A percentile compares a stretch with the other conserved stretches of the same genome.
phyloP scores from a whole-genome alignment of 768 basidiomycete genomes.

The Gloeostereum incarnatum region DNA sequence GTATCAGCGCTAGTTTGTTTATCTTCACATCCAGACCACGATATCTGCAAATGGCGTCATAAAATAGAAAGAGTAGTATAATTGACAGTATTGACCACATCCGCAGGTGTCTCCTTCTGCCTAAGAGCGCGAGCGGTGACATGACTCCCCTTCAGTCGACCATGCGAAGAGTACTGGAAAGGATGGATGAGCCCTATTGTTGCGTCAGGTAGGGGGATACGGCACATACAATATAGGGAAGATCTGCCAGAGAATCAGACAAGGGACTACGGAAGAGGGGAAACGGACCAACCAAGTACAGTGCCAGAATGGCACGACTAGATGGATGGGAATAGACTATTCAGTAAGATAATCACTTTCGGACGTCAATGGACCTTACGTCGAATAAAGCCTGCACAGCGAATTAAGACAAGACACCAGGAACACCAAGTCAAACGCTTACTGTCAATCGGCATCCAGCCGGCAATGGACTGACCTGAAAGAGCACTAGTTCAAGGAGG shows the following conservation, averaged over 20 bases:
- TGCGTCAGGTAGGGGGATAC: background rate
- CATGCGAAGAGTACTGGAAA: conserved; percentile 49
- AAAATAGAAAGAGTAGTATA: background rate
- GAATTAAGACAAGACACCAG: background rate
- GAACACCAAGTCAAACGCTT: conserved; percentile 9
- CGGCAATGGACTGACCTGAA: conserved; percentile 34
- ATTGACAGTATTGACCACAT: conserved; percentile 38
- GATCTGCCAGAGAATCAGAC: conserved; percentile 19
- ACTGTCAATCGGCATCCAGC: conserved; percentile 44
- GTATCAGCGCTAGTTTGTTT: conserved; percentile 69
- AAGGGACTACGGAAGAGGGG: background rate
- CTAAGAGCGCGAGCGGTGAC: conserved; percentile 20
- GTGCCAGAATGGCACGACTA: conserved; percentile 50
- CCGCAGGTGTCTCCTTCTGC: conserved; percentile 55
- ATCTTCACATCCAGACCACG: conserved; percentile 66
- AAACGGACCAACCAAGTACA: conserved; percentile 31
- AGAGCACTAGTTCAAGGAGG: background rate
- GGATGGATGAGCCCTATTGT: background rate
- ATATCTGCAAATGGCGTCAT: conserved; percentile 33
- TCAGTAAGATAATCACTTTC: background rate
- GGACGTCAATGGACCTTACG: conserved; percentile 18
- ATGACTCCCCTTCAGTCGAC: conserved; percentile 37
- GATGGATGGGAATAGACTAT: background rate
- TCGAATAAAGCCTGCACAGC: conserved; percentile 37
- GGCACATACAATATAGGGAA: conserved; percentile 40